Evolutionary conservation across 2,329 filamentous ascomycete species (phyloP).

Genomic region (Fusarium praegraminearum): DNA sequence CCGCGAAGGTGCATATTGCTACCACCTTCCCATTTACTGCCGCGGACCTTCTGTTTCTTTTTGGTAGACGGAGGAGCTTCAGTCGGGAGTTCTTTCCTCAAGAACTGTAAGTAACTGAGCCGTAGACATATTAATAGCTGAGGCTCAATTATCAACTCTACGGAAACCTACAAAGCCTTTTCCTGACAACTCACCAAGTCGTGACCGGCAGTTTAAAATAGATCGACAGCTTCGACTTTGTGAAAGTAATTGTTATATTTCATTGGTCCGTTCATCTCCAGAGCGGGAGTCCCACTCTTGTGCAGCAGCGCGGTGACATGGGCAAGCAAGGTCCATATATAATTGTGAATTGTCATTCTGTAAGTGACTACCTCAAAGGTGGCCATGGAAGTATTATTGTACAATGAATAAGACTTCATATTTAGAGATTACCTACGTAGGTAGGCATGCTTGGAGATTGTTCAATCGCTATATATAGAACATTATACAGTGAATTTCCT

Average conservation of each 20-base stretch:
- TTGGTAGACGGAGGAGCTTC: neutral
- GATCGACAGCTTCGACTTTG: neutral
- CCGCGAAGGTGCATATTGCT: constrained; percentile 19
- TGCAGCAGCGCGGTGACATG: constrained; percentile 19
- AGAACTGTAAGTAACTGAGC: neutral
- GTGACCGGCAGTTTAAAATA: neutral
- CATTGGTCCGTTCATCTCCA: constrained; percentile 30
- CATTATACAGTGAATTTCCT: neutral
- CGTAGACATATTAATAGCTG: neutral
- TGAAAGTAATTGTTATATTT: neutral
- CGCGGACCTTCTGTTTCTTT: neutral
- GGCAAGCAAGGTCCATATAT: neutral
- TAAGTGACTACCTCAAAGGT: neutral
- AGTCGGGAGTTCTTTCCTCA: neutral
- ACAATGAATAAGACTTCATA: too few relatives aligned
- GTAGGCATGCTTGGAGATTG: neutral
- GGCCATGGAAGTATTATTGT: neutral
- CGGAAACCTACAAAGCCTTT: neutral
- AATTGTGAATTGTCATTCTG: neutral
- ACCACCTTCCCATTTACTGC: neutral
- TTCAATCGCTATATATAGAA: neutral
- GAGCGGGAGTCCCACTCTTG: constrained; percentile 34
- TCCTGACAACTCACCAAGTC: neutral
- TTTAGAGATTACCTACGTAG: neutral
- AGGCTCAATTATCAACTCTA: neutral